Evolutionary conservation across 306 rosid genomes (phyloP), one percentile per base, ranked within the genome.

Genomic region (Aeschynomene evenia): DNA sequence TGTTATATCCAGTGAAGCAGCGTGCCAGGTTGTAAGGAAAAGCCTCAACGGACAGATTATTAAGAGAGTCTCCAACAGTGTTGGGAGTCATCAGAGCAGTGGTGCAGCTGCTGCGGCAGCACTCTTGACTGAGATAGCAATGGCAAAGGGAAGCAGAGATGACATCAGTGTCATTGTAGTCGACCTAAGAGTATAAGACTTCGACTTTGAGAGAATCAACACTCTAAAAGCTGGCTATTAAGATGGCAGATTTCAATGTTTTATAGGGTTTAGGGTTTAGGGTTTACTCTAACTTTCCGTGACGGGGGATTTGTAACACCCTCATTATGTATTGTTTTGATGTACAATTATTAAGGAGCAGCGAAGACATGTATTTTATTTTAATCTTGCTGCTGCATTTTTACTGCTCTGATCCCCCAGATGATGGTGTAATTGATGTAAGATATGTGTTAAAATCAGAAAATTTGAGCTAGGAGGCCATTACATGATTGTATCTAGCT

Each of bases 131-230:
- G 86, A 93, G 54, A 75, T 90, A 22, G 97, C 98, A 3, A 72
- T 88, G 81, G 89, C 97, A 49, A 80, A 84, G 66, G 97, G 97
- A 46, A 85, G 94, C 84, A 81, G 73, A 68, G 98, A 93, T 70
- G 90, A 93, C 88, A 88, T 85, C 1, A 93, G 97, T 78, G 96
- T 86, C 15, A 79, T 93, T 4, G 98, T 90, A 0, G 89, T 90
- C 9, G 90, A 86, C 31, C 85, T 93, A 4, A 79, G 78, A 77
- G 78, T 74, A n/a, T n/a, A n/a, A n/a, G n/a, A n/a, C n/a, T n/a
- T n/a, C n/a, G n/a, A n/a, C n/a, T n/a, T n/a, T n/a, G n/a, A n/a
- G n/a, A n/a, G n/a, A n/a, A n/a, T n/a, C n/a, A n/a, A n/a, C n/a
- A n/a, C n/a, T n/a, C n/a, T n/a, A n/a, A n/a, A n/a, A n/a, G n/a